phyloP scores from a whole-genome alignment of 2,329 filamentous ascomycete species.

The Didymella pinodella region DNA sequence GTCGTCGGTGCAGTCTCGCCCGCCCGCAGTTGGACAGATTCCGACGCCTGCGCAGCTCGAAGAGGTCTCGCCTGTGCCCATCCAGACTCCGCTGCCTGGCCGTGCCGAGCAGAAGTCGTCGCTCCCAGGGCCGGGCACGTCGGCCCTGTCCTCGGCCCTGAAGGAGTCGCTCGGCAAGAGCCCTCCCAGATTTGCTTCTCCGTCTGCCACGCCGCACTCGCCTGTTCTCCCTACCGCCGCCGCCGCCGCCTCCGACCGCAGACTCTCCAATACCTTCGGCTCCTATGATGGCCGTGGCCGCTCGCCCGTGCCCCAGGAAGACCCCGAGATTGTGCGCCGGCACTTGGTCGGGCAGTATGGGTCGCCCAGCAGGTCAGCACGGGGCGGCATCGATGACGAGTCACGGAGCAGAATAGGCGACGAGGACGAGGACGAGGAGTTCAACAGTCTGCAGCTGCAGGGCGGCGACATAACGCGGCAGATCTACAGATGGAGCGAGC shows the following conservation, averaged over 20 bases:
- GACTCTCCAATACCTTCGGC: constrained; percentile 77
- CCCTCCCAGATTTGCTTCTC: constrained; percentile 71
- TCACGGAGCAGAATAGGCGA: constrained; percentile 54
- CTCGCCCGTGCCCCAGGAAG: constrained; percentile 74
- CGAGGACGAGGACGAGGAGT: constrained; percentile 70
- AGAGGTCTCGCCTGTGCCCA: constrained; percentile 44
- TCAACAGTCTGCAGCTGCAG: constrained; percentile 90
- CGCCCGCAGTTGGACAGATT: constrained; percentile 60
- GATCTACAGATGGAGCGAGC: constrained; percentile 96
- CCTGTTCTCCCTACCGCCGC: constrained; percentile 49
- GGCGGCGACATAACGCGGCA: constrained; percentile 93
- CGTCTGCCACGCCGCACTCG: constrained; percentile 64
- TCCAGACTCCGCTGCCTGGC: constrained; percentile 70
- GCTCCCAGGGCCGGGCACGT: constrained; percentile 79
- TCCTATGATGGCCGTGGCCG: constrained; percentile 76
- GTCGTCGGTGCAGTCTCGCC: constrained; percentile 52
- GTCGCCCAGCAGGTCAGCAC: constrained; percentile 47
- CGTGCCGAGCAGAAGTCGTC: constrained; percentile 64
- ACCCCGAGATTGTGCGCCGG: constrained; percentile 88
- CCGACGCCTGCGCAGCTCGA: constrained; percentile 59
- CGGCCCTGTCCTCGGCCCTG: constrained; percentile 87
- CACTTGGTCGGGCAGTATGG: constrained; percentile 72
- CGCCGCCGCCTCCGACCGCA: constrained; percentile 57
- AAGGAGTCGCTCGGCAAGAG: constrained; percentile 75
- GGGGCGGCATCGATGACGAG: constrained; percentile 40